A percentile compares a stretch with the other conserved stretches of the same genome.
phyloP scores from a whole-genome alignment of 73 alveolate genomes.

The Blepharisma japonicum region DNA sequence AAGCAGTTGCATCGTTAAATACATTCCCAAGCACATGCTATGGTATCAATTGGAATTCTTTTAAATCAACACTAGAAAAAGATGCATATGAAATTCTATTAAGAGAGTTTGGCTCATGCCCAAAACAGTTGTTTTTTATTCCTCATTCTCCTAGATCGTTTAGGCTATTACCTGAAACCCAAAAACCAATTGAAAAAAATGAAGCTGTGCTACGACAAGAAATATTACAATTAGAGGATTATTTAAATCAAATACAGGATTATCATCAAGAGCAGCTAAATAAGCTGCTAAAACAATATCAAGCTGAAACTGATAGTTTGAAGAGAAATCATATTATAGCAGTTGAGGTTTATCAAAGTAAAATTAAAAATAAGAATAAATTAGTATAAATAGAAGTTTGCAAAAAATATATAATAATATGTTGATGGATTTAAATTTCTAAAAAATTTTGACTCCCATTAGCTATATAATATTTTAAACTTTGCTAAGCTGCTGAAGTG shows the following conservation, averaged over 20 bases:
- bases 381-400: no score
- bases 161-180: neutral
- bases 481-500: no score
- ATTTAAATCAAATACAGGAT: neutral
- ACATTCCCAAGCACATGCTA: constrained; percentile 88
- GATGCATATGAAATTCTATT: constrained; percentile 77
- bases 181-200: neutral
- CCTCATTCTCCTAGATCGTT: constrained; percentile 80
- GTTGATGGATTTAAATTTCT: no score
- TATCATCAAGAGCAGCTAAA: neutral
- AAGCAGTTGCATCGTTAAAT: constrained; percentile 71
- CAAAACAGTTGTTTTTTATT: constrained; percentile 74
- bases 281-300: neutral
- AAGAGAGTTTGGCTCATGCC: constrained; percentile 91
- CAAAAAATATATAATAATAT: no score
- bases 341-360: no score
- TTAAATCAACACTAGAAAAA: constrained; percentile 57
- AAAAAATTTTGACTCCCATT: no score
- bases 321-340: no score
- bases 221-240: neutral
- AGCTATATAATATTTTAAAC: no score
- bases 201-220: neutral
- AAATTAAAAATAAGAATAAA: no score
- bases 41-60: constrained; percentile 72
- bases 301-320: no score